Percentiles rank a stretch among this genome's conserved stretches.
Conservation (phyloP, 305 asterid species). For the Fraxinus nigra region DNA sequence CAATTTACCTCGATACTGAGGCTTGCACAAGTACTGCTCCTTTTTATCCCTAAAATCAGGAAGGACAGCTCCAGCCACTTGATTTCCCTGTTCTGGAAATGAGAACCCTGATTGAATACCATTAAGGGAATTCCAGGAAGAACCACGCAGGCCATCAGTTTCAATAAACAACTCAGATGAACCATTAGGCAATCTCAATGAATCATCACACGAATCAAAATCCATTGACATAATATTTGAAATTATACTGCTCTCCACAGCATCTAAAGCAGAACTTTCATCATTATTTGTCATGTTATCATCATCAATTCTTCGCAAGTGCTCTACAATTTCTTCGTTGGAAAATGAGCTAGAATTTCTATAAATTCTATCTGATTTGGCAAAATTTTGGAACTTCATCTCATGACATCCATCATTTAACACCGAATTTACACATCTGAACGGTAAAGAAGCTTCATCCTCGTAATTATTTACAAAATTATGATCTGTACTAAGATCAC, state of each 20-base stretch:
- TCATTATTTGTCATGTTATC: slow-evolving; percentile 45
- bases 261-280: slow-evolving; percentile 53
- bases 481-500: slow-evolving; percentile 40
- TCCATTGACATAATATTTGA: slow-evolving; percentile 82
- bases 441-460: slow-evolving; percentile 58
- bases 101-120: slow-evolving; percentile 62
- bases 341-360: slow-evolving; percentile 81
- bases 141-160: slow-evolving; percentile 51
- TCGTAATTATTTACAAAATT: slow-evolving; percentile 50
- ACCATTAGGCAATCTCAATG: slow-evolving; percentile 48
- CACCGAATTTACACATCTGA: slow-evolving; percentile 56
- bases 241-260: slow-evolving; percentile 68
- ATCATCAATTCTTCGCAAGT: slow-evolving; percentile 76
- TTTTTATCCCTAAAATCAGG: slow-evolving; percentile 50
- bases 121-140: slow-evolving; percentile 70
- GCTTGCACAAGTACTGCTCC: slow-evolving; percentile 56
- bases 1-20: slow-evolving; percentile 65
- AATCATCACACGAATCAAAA: slow-evolving; percentile 71
- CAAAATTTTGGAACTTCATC: slow-evolving; percentile 70
- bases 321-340: slow-evolving; percentile 94
- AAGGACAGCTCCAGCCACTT: slow-evolving; percentile 46
- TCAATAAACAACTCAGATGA: slow-evolving; percentile 52
- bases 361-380: slow-evolving; percentile 79
- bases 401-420: slow-evolving; percentile 63
- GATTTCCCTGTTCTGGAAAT: slow-evolving; percentile 47